Base-by-base conservation (phyloP, 2,329 filamentous ascomycete genomes). In the Venturia nashicola region DNA sequence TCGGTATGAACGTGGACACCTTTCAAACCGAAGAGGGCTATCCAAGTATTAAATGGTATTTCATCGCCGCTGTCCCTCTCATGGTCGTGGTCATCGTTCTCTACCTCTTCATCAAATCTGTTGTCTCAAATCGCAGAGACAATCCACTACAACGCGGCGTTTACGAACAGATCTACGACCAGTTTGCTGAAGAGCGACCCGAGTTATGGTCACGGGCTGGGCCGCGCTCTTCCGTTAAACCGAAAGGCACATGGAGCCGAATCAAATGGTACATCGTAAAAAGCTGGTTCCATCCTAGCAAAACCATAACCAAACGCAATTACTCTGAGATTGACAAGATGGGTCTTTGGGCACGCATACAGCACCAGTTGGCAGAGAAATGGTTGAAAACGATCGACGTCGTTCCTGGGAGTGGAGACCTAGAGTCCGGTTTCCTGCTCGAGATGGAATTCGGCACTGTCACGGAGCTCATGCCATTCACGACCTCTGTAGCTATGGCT, bases 1-100 rank as follows among this genome's bases (percentile, higher is more conserved):
- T 79, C 66, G 79, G 78, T 44, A 81, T 82, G 79, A 82, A 82
- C 67, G 79, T 82, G 16, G 73, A 77, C 65, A 73, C 74, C 1
- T 80, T 82, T 64, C 68, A 72, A 59, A 64, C 68, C 59, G 62
- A 48, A 9, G 14, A n/a, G 16, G 62, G 62, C 18, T 72, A 76
- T 44, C 79, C 78, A 1, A 71, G 69, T 34, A 76, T 81, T 18
- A 79, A 78, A 68, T 81, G 77, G 76, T 82, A 78, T 67, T 81
- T 82, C 69, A 74, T 82, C 51, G 67, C 74, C 6, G 72, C 76
- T 0, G 70, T 77, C 18, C 77, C 80, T 0, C 74, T 82, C 62
- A 77, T 82, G 71, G 36, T 76, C 16, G 64, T 77, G 27, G 76
- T 83, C 34, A 66, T 82, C 6, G 64, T 77, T 6, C 67, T 76